Evolutionary conservation across 2,329 filamentous ascomycete genomes (phyloP), one percentile per base, ranked within the genome.

Genomic region (Ophiostoma quercus): DNA sequence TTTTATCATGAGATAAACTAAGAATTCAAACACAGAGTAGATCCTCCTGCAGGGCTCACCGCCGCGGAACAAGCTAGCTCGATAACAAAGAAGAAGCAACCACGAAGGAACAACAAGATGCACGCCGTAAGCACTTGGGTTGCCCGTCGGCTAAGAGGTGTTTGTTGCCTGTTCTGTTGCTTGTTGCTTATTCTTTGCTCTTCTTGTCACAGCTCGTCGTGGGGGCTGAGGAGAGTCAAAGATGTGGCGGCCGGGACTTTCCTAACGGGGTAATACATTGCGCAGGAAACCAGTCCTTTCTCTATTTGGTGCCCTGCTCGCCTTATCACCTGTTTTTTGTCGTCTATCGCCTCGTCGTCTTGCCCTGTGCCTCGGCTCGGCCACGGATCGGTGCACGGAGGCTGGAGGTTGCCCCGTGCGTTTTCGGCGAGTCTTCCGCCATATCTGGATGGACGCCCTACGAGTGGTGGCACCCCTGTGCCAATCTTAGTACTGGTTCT

Each of bases 31-130:
- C 25, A 29, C 25, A 29, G 25, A 47, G 7, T 19, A 14, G n/a
- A 57, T 57, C 51, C 51, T 57, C 22, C 51, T 57, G 51, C 51
- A 57, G 51, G 51, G 22, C 51, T 57, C 51, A 57, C n/a, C 51
- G 51, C 51, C 16, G 9, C 51, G n/a, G 51, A 25, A 54, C 47
- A 54, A 54, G 47, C 43, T n/a, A 19, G 5, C 43, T 47, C 19
- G 5, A 47, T 1, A n/a, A 47, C 16, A 47, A 19, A n/a, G 19
- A 47, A 47, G 7, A 19, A 47, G 1, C 19, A 47, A 47, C 5
- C 16, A 29, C 25, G 19, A 47, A 47, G 7, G 5, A 47, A 0
- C 19, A 47, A 47, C 16, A 19, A 14, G 12, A 16, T 43, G 12
- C 12, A 16, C 8, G 43, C 5, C 19, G 19, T 7, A 47, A 47